These are phyloP conservation scores for Trichoderma polysporum DNA, from an alignment of 2,329 filamentous ascomycete genomes.

Conservation along the genomic window DNA sequence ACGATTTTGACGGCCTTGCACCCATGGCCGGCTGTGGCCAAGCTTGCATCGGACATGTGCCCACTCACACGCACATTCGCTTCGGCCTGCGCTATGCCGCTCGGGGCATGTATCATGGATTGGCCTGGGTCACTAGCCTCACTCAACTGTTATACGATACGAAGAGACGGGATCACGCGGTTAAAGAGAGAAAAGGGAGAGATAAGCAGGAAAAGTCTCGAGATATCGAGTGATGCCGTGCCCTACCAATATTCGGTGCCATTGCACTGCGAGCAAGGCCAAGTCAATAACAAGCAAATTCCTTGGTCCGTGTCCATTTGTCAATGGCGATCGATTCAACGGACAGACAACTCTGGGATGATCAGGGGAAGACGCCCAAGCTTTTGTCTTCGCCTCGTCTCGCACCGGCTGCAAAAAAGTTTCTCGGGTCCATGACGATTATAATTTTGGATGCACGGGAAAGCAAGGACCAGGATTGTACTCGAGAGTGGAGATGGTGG, in stretches of 20 bases:
- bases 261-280: neutral
- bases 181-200: neutral
- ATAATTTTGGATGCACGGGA: constrained; percentile 18
- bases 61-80: constrained; percentile 13
- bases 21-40: constrained; percentile 5
- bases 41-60: constrained; percentile 8
- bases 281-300: neutral
- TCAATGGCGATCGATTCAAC: neutral
- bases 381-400: neutral
- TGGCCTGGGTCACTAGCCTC: neutral
- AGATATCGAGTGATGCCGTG: neutral
- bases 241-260: neutral
- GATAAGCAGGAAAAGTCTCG: neutral
- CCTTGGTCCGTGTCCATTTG: too few species aligned
- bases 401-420: neutral
- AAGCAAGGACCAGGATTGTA: constrained; percentile 17
- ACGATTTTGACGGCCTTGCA: neutral
- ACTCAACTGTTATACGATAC: neutral
- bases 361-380: constrained; percentile 12
- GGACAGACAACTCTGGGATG: neutral
- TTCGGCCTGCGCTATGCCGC: constrained; percentile 11
- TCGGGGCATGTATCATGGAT: constrained; percentile 1
- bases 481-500: constrained; percentile 7
- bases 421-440: constrained; percentile 19
- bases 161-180: constrained; percentile 10